Evolutionary conservation across 106 monocot genomes (phyloP).

Genomic region (Platanthera guangdongensis): DNA sequence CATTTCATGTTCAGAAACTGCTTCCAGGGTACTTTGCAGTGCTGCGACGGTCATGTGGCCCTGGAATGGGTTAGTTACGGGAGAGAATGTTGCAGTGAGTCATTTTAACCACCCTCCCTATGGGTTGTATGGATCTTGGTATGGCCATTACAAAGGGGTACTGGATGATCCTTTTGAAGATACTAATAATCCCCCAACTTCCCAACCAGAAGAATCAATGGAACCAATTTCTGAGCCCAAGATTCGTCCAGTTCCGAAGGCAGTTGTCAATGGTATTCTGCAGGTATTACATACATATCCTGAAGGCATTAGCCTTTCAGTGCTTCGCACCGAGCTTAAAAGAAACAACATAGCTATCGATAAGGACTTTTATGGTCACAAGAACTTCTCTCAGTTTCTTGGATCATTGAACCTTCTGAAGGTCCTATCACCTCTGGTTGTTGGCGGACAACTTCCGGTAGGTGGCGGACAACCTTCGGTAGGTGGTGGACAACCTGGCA

Average conservation of each 20-base stretch:
- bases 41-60: slow-evolving; percentile 89
- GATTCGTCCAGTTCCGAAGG: slow-evolving; percentile 44
- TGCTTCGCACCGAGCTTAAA: slow-evolving; percentile 44
- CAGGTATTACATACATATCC: slow-evolving; percentile 48
- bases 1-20: slow-evolving; percentile 41
- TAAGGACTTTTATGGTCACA: slow-evolving; percentile 65
- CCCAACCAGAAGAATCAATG: slow-evolving; percentile 33
- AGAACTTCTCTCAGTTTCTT: slow-evolving; percentile 62
- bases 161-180: slow-evolving; percentile 62
- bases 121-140: slow-evolving; percentile 84
- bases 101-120: slow-evolving; percentile 91
- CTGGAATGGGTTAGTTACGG: slow-evolving; percentile 58
- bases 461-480: slow-evolving; percentile 41
- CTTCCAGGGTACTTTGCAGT: slow-evolving; percentile 48
- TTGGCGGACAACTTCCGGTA: slow-evolving; percentile 39
- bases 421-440: slow-evolving; percentile 30
- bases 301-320: slow-evolving; percentile 45
- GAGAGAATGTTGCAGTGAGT: slow-evolving; percentile 31
- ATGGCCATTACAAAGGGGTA: slow-evolving; percentile 61
- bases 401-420: slow-evolving; percentile 45
- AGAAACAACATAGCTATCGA: slow-evolving; percentile 44
- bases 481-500: slow-evolving; percentile 25
- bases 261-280: slow-evolving; percentile 39
- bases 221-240: slow-evolving; percentile 40
- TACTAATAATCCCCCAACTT: slow-evolving; percentile 11